Conservation (phyloP, 257 asterid genomes). For the Solanum commersonii region DNA sequence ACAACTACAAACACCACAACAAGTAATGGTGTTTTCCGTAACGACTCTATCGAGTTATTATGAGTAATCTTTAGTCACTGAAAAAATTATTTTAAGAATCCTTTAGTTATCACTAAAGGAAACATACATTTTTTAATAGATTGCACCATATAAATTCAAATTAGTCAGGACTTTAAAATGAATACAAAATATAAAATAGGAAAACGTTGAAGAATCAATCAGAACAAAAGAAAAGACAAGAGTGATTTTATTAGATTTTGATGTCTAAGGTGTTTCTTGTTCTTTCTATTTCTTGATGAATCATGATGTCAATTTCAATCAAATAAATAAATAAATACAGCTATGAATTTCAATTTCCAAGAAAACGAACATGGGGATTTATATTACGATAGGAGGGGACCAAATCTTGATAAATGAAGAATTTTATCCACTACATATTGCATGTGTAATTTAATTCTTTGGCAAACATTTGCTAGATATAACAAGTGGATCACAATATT, state of each 20-base stretch:
- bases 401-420: not conserved
- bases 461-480: not conserved
- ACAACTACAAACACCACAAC: no score
- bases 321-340: not conserved
- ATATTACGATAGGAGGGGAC: constrained; percentile 1
- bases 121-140: no score
- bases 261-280: not conserved
- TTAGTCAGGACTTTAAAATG: not conserved
- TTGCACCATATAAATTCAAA: fast-evolving
- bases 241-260: not conserved
- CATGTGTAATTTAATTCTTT: not conserved
- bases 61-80: not conserved
- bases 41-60: no score
- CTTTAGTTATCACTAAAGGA: not conserved
- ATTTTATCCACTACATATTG: not conserved
- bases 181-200: not conserved
- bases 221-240: not conserved
- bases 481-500: not conserved
- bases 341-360: not conserved
- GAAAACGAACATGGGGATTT: not conserved
- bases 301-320: not conserved
- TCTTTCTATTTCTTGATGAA: not conserved
- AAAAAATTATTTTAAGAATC: not conserved
- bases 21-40: no score
- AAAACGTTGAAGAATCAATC: not conserved